Conservation (phyloP, 352 stramenopile genomes). For the Globisporangium viniferum region DNA sequence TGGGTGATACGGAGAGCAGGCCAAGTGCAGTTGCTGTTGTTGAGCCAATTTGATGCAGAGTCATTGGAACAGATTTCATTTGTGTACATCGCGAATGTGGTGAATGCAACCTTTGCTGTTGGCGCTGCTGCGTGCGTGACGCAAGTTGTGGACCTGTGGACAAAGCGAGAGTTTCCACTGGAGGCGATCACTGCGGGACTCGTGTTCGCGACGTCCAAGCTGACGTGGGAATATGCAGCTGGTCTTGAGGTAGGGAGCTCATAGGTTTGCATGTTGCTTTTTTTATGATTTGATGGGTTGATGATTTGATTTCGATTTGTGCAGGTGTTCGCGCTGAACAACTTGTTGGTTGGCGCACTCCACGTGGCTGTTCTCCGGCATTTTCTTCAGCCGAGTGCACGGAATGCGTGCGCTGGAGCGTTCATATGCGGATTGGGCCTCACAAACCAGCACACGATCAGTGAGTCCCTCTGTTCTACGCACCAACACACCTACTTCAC, state of each 20-base stretch:
- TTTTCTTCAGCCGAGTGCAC: conserved; percentile 15
- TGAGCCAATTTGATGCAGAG: neutral
- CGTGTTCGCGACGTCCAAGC: conserved; percentile 72
- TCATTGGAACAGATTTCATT: conserved; percentile 16
- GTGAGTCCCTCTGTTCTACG: conserved; percentile 14
- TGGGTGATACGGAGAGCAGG: conserved; percentile 3
- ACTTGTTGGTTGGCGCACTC: conserved; percentile 79
- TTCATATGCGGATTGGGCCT: conserved; percentile 88
- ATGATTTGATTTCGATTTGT: conserved; percentile 7
- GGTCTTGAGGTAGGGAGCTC: conserved; percentile 37
- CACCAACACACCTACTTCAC: neutral
- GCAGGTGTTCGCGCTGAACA: conserved; percentile 95
- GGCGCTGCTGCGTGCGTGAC: conserved; percentile 34
- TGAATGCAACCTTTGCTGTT: conserved; percentile 34
- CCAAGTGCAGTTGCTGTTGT: neutral
- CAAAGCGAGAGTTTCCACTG: conserved; percentile 7
- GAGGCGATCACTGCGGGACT: conserved; percentile 37
- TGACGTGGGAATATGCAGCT: conserved; percentile 90
- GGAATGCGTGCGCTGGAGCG: conserved; percentile 50
- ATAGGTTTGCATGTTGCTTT: neutral
- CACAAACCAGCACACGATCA: conserved; percentile 92
- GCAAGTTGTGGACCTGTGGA: conserved; percentile 31
- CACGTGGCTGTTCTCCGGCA: conserved; percentile 51
- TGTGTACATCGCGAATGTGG: conserved; percentile 29
- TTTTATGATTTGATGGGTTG: neutral